Conservation (phyloP, 2,329 filamentous ascomycete species). For the Colletotrichum siamense region DNA sequence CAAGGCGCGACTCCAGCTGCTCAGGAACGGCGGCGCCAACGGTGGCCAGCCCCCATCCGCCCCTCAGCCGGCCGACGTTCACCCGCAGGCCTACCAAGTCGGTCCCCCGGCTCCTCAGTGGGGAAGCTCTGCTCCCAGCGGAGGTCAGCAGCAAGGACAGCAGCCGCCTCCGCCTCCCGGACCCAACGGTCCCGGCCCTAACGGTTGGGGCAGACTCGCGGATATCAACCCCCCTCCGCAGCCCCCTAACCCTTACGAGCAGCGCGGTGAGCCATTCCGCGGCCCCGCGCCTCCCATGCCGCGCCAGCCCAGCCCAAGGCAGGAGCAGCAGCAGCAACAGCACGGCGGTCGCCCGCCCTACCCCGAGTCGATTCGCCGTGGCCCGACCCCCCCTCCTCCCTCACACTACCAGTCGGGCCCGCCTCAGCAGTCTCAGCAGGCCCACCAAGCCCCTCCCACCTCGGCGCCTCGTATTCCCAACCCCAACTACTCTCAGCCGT, state of each 20-base stretch:
- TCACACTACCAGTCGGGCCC: constrained; percentile 54
- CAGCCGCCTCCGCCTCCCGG: constrained; percentile 60
- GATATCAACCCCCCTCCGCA: constrained; percentile 81
- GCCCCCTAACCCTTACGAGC: constrained; percentile 82
- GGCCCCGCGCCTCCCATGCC: constrained; percentile 70
- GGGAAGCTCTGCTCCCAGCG: constrained; percentile 76
- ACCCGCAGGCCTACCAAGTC: constrained; percentile 91
- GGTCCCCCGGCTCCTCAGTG: constrained; percentile 88
- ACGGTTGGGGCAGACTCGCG: constrained; percentile 70
- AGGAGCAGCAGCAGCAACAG: constrained; percentile 65
- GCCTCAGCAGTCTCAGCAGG: constrained; percentile 54
- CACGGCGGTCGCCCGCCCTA: constrained; percentile 21
- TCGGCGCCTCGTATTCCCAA: constrained; percentile 62
- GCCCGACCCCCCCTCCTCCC: constrained; percentile 59
- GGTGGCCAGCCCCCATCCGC: constrained; percentile 75
- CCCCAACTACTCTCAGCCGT: constrained; percentile 61
- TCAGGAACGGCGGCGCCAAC: constrained; percentile 80
- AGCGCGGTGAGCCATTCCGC: constrained; percentile 71
- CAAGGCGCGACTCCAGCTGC: constrained; percentile 88
- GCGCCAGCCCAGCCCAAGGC: constrained; percentile 78
- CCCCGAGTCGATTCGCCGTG: constrained; percentile 48
- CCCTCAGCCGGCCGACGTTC: constrained; percentile 94
- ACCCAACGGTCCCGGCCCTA: constrained; percentile 60
- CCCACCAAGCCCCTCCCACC: constrained; percentile 42
- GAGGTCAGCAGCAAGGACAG: constrained; percentile 39